phyloP scores from a whole-genome alignment of 2,329 filamentous ascomycete species.

The Colletotrichum salicis region DNA sequence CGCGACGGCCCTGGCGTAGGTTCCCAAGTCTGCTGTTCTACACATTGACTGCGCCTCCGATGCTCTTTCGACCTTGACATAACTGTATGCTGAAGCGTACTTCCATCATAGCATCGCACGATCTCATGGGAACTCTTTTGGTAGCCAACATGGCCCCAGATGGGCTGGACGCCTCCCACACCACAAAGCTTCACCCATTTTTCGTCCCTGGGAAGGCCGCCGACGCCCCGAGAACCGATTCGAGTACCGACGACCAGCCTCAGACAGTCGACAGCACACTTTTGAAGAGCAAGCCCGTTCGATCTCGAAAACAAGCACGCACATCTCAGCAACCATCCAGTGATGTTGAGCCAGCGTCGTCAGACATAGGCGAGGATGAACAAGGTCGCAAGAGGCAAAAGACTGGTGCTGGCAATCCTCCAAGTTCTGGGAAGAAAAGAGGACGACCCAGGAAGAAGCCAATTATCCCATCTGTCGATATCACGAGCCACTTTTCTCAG shows the following conservation, averaged over 20 bases:
- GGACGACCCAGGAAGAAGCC: conserved; percentile 41
- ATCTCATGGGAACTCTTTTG: conserved; percentile 54
- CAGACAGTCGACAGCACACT: neutral
- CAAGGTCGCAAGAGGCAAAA: conserved; percentile 41
- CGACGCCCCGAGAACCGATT: neutral
- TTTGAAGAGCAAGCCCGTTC: neutral
- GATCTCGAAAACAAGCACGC: conserved; percentile 6
- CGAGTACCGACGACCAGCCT: neutral
- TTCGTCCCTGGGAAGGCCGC: conserved; percentile 49
- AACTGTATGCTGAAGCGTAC: neutral
- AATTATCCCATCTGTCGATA: conserved; percentile 35
- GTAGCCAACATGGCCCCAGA: conserved; percentile 58
- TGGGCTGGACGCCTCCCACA: conserved; percentile 46
- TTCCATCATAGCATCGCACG: conserved; percentile 8
- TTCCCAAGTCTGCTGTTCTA: neutral
- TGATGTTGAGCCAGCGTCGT: conserved; percentile 26
- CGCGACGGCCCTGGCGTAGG: conserved; percentile 29
- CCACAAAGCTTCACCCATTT: conserved; percentile 66
- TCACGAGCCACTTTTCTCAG: conserved; percentile 40
- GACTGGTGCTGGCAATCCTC: conserved; percentile 35
- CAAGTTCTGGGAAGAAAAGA: conserved; percentile 37
- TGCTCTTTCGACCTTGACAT: neutral
- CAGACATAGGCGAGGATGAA: conserved; percentile 29
- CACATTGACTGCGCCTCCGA: neutral
- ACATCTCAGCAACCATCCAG: conserved; percentile 4